Evolutionary conservation across 371 early-diverging fungal species (phyloP).

Genomic region (Mortierella sp.): DNA sequence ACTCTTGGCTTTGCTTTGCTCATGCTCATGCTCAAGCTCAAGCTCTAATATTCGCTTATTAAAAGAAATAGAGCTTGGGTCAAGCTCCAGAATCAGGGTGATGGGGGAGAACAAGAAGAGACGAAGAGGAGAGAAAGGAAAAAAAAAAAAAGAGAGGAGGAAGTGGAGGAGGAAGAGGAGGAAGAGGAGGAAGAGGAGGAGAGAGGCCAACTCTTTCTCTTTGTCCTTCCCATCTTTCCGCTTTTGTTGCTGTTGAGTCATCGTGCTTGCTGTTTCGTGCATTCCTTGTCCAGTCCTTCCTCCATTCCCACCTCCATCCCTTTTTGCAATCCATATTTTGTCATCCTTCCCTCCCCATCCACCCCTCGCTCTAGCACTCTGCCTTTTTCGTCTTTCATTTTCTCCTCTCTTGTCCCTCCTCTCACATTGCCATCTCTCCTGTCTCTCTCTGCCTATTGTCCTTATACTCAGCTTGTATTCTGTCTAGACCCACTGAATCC

Average conservation of each 20-base stretch:
- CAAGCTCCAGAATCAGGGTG: too few species aligned
- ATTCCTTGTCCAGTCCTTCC: background rate
- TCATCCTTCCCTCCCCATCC: slow-evolving; percentile 12
- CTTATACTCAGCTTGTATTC: background rate
- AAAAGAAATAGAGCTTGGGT: too few species aligned
- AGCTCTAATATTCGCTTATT: too few species aligned
- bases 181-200: too few species aligned
- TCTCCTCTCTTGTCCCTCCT: slow-evolving; percentile 2
- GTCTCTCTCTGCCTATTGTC: background rate
- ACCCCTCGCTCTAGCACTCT: slow-evolving; percentile 11
- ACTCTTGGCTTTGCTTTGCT: too few species aligned
- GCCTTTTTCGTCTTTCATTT: background rate
- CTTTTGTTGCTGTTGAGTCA: background rate
- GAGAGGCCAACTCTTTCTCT: background rate
- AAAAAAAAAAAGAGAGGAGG: too few species aligned
- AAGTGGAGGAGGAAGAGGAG: too few species aligned
- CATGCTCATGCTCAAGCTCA: too few species aligned
- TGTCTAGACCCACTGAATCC: background rate
- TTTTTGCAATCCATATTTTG: background rate
- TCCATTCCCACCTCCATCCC: background rate
- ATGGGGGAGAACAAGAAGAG: too few species aligned
- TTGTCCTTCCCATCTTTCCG: background rate
- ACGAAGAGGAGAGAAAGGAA: too few species aligned
- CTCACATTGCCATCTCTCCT: background rate
- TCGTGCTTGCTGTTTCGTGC: too few species aligned